These are phyloP conservation scores for Candida easanensis DNA, from an alignment of 805 yeast species.

Conservation along the genomic window DNA sequence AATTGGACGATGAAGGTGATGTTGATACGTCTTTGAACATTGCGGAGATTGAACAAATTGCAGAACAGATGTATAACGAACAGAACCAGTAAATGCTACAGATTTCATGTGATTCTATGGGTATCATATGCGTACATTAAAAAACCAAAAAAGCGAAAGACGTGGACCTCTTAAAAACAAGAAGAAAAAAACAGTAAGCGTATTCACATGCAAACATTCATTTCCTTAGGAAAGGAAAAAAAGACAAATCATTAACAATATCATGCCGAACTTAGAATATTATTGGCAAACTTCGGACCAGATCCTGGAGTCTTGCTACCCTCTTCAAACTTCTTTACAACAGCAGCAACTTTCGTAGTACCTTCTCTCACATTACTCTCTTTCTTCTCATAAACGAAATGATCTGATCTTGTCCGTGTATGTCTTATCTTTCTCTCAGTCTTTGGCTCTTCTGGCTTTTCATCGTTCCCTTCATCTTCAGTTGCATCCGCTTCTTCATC, in stretches of 20 bases:
- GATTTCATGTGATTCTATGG: too few species aligned
- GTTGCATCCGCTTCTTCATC: slow-evolving; percentile 19
- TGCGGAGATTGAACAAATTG: slow-evolving; percentile 55
- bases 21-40: slow-evolving; percentile 43
- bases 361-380: neutral
- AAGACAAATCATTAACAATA: neutral
- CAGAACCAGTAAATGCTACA: neutral
- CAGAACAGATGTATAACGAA: slow-evolving; percentile 43
- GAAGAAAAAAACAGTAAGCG: too few species aligned
- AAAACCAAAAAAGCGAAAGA: neutral
- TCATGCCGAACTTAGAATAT: slow-evolving; percentile 22
- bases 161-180: neutral
- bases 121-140: neutral
- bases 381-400: slow-evolving; percentile 9
- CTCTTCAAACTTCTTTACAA: slow-evolving; percentile 12
- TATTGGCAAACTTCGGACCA: slow-evolving; percentile 27
- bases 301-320: slow-evolving; percentile 10
- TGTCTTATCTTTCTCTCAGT: slow-evolving; percentile 16
- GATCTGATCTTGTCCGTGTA: slow-evolving; percentile 22
- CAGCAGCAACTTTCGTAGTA: slow-evolving; percentile 4
- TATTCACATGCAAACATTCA: too few species aligned
- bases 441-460: neutral
- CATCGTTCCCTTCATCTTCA: slow-evolving; percentile 12
- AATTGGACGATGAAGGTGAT: slow-evolving; percentile 38
- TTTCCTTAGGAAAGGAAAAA: too few species aligned